These are phyloP conservation scores for Huntiella bhutanensis DNA, from an alignment of 2,329 filamentous ascomycete genomes.

Conservation along the genomic window DNA sequence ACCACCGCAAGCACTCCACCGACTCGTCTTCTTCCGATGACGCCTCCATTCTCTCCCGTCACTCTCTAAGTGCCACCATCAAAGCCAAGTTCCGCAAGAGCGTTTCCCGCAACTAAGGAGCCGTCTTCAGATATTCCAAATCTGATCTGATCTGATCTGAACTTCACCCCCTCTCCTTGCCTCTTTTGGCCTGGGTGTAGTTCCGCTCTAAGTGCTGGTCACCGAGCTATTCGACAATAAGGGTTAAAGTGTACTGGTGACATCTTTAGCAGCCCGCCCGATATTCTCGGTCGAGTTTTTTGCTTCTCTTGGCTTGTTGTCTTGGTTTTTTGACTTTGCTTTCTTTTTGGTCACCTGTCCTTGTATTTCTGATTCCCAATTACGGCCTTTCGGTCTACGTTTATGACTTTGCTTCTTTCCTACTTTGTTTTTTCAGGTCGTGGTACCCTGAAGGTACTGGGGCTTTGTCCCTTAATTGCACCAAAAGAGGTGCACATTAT, in stretches of 20 bases:
- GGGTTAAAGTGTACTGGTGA: too few relatives aligned
- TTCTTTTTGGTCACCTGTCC: background rate
- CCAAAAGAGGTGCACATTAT: background rate
- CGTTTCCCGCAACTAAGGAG: conserved; percentile 2
- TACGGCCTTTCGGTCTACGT: background rate
- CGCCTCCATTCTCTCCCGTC: conserved; percentile 2
- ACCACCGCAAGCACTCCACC: background rate
- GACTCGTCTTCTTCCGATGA: background rate
- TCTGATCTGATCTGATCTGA: background rate
- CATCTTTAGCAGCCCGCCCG: background rate
- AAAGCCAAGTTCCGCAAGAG: conserved; percentile 10
- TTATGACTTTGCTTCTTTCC: background rate
- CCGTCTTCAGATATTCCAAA: background rate
- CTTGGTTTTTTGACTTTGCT: conserved; percentile 2
- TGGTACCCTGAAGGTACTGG: too few relatives aligned
- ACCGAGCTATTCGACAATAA: too few relatives aligned
- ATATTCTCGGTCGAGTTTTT: background rate
- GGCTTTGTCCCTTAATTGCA: too few relatives aligned
- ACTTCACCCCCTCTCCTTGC: background rate
- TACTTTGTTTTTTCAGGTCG: too few relatives aligned
- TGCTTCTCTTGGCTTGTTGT: background rate
- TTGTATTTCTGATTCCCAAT: background rate
- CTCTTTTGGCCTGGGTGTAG: too few relatives aligned
- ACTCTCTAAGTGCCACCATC: background rate
- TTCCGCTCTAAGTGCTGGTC: background rate